phyloP scores from a whole-genome alignment of 129 eudicot species.

The Centella asiatica region DNA sequence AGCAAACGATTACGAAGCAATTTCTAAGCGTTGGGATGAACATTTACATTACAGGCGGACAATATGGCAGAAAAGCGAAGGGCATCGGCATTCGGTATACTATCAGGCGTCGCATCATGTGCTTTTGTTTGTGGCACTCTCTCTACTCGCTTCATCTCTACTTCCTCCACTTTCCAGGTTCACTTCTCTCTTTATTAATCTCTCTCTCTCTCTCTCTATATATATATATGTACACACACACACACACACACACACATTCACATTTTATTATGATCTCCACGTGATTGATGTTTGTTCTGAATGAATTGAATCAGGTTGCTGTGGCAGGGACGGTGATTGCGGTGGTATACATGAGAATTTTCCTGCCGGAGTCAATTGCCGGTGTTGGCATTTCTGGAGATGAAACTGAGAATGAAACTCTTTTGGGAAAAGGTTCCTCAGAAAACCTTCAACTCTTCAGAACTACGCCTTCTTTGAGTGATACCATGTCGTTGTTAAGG shows the following conservation, averaged over 20 bases:
- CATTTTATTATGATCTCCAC: background rate
- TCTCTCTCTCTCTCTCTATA: background rate
- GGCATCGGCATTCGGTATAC: slow-evolving; percentile 39
- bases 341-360: slow-evolving; percentile 38
- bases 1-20: background rate
- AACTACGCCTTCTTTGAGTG: slow-evolving; percentile 30
- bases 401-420: slow-evolving; percentile 22
- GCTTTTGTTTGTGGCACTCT: slow-evolving; percentile 44
- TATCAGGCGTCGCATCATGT: slow-evolving; percentile 39
- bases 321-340: slow-evolving; percentile 28
- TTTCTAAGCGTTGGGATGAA: background rate
- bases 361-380: slow-evolving; percentile 31
- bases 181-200: background rate
- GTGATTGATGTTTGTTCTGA: background rate
- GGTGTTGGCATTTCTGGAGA: background rate
- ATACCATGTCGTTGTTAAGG: slow-evolving; percentile 29
- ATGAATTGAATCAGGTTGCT: slow-evolving; percentile 24
- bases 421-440: slow-evolving; percentile 19
- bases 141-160: slow-evolving; percentile 44
- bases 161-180: slow-evolving; percentile 46
- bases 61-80: slow-evolving; percentile 30
- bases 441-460: slow-evolving; percentile 15
- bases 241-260: background rate
- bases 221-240: background rate
- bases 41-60: slow-evolving; percentile 33